Conservation (phyloP, 768 basidiomycete genomes). For the Trametes meyenii region DNA sequence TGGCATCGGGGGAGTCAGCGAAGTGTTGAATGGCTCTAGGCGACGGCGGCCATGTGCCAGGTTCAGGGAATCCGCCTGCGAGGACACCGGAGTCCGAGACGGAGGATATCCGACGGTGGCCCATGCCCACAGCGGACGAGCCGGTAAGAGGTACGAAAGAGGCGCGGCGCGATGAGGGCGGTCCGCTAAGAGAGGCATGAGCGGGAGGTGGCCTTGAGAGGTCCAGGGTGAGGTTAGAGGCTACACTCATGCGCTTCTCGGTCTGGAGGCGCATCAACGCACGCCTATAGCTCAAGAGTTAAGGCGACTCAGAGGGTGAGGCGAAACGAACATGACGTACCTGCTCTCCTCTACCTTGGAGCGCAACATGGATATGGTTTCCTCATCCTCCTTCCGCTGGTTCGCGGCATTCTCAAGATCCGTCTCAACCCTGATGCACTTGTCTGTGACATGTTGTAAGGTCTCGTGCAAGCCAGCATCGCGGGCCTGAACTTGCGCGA, state of each 20-base stretch:
- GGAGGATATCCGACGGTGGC: slow-evolving; percentile 74
- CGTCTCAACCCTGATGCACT: slow-evolving; percentile 59
- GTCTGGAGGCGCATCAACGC: slow-evolving; percentile 87
- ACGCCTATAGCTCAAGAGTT: slow-evolving; percentile 48
- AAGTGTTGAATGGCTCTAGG: slow-evolving; percentile 19
- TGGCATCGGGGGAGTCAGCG: slow-evolving; percentile 20
- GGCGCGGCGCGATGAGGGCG: slow-evolving; percentile 65
- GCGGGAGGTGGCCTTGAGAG: slow-evolving; percentile 48
- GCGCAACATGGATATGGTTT: slow-evolving; percentile 73
- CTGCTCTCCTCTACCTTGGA: slow-evolving; percentile 89
- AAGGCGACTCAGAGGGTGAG: background rate
- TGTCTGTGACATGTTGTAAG: slow-evolving; percentile 65
- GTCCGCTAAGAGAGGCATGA: slow-evolving; percentile 41
- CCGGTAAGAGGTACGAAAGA: slow-evolving; percentile 78
- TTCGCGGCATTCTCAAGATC: slow-evolving; percentile 50
- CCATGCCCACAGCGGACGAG: slow-evolving; percentile 45
- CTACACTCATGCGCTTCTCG: slow-evolving; percentile 68
- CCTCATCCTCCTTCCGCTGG: slow-evolving; percentile 65
- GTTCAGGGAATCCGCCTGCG: slow-evolving; percentile 35
- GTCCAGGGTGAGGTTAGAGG: slow-evolving; percentile 53
- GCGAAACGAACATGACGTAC: slow-evolving; percentile 40
- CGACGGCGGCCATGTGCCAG: slow-evolving; percentile 18
- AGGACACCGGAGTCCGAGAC: slow-evolving; percentile 61
- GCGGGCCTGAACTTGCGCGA: slow-evolving; percentile 52
- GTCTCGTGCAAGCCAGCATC: slow-evolving; percentile 68